Percentiles rank a stretch among this genome's conserved stretches.
Conservation (phyloP, 768 basidiomycete species). For the Termitomyces sp. region DNA sequence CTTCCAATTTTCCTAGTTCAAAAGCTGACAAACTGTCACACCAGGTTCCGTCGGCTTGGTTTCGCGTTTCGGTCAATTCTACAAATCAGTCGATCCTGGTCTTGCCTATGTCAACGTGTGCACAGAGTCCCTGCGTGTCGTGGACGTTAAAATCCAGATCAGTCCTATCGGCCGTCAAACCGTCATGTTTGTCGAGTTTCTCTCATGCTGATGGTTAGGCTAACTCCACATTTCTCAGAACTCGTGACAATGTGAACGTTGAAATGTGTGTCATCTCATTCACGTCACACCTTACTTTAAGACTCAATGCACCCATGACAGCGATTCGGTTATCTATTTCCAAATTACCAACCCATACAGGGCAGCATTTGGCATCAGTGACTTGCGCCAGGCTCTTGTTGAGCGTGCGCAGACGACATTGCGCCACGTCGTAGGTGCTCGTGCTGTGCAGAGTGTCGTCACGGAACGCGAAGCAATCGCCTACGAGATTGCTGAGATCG, state of each 20-base stretch:
- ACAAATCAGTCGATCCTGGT: constrained; percentile 92
- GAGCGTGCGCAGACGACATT: constrained; percentile 92
- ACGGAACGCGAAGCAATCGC: constrained; percentile 97
- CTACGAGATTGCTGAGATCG: constrained; percentile 94
- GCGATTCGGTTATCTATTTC: constrained; percentile 92
- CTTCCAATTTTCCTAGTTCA: neutral
- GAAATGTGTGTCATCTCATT: constrained; percentile 59
- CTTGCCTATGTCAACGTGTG: constrained; percentile 91
- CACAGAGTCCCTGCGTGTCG: constrained; percentile 79
- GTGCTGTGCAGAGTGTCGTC: constrained; percentile 91
- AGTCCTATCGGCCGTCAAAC: constrained; percentile 79
- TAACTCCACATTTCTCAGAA: constrained; percentile 31
- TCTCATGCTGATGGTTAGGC: neutral
- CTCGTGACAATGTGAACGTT: constrained; percentile 93
- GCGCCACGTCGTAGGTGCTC: constrained; percentile 94
- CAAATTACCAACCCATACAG: constrained; percentile 88
- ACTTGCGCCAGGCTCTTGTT: constrained; percentile 79
- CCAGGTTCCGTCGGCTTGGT: constrained; percentile 86
- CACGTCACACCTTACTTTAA: neutral
- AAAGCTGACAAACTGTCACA: constrained; percentile 16
- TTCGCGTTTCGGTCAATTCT: constrained; percentile 92
- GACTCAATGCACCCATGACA: constrained; percentile 22
- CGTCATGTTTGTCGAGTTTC: constrained; percentile 52
- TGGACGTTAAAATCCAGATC: constrained; percentile 97
- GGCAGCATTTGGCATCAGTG: constrained; percentile 88